Evolutionary conservation across 164 flowering plant genomes (phyloP), one percentile per base, ranked within the genome.

Genomic region (Piper betle): DNA sequence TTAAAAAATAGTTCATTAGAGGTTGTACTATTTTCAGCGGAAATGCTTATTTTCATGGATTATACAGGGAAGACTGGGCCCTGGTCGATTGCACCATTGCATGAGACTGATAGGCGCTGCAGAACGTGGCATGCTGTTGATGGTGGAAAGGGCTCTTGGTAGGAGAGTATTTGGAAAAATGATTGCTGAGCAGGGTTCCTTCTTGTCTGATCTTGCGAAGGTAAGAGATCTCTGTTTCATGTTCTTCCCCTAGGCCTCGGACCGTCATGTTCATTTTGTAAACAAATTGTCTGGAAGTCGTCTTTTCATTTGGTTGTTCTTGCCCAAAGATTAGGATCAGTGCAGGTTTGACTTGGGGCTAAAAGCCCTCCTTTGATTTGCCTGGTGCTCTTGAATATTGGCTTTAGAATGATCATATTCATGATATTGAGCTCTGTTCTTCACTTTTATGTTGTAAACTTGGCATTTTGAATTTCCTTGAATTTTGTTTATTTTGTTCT

Each of bases 81-180:
- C 96, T 0, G 99, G 99, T 70, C 83, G 99, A 72, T 63, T 93
- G 77, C 99, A 93, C 79, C 99, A 90, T 65, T 93, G 99, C 84
- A 90, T 93, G 70, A 42, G 70, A 56, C 37, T 57, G 56, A 61
- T 67, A 40, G 70, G 70, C 52, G 61, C 70, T 5, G 70, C 70
- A 67, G 70, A 67, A 62, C 70, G 65, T 57, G 70, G 61, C 8
- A 61, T 67, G 61, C 61, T 46, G 56, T 55, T 67, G 60, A 84
- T 84, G 88, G 88, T 74, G 65, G 77, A 82, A 71, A 82, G 99
- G 74, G 96, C 97, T 63, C 79, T 86, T 61, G 70, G 70, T 52
- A 80, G 99, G 75, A 82, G 67, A 74, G 83, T 81, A 4, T 94
- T 94, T 76, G 97, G 92, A 55, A 93, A 86, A 68, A 68, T 85